phyloP scores from a whole-genome alignment of 2,329 filamentous ascomycete genomes.

The Zopfia rhizophila region DNA sequence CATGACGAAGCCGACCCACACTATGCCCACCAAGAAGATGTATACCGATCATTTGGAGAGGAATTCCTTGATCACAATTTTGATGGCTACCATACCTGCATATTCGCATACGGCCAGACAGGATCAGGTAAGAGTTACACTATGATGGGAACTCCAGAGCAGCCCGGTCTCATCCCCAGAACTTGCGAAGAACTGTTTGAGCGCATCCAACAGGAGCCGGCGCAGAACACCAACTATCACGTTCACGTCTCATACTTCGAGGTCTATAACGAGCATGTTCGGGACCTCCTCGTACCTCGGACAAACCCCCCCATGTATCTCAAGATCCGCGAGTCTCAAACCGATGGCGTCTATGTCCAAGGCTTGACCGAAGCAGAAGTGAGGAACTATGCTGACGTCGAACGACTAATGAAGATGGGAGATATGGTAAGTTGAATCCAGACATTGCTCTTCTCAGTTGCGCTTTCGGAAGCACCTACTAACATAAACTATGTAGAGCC shows the following conservation, averaged over 20 bases:
- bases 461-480: too few species aligned
- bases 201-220: conserved; percentile 85
- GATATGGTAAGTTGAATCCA: conserved; percentile 64
- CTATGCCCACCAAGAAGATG: conserved; percentile 91
- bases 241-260: conserved; percentile 99
- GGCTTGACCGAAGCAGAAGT: conserved; percentile 94
- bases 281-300: conserved; percentile 86
- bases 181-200: conserved; percentile 97
- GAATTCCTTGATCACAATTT: conserved; percentile 99
- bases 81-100: conserved; percentile 98
- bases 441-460: background rate
- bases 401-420: conserved; percentile 89
- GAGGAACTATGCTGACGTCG: conserved; percentile 84
- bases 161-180: conserved; percentile 90
- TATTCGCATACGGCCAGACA: conserved; percentile 98
- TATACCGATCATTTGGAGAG: conserved; percentile 93
- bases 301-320: conserved; percentile 88
- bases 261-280: conserved; percentile 99
- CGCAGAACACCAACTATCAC: conserved; percentile 93
- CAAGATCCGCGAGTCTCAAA: conserved; percentile 95
- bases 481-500: conserved; percentile 64
- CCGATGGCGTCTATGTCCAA: conserved; percentile 95
- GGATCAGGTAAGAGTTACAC: conserved; percentile 98
- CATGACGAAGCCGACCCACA: conserved; percentile 81
- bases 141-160: conserved; percentile 89